These are phyloP conservation scores for Pythium biforme DNA, from an alignment of 352 stramenopile species.

Conservation along the genomic window DNA sequence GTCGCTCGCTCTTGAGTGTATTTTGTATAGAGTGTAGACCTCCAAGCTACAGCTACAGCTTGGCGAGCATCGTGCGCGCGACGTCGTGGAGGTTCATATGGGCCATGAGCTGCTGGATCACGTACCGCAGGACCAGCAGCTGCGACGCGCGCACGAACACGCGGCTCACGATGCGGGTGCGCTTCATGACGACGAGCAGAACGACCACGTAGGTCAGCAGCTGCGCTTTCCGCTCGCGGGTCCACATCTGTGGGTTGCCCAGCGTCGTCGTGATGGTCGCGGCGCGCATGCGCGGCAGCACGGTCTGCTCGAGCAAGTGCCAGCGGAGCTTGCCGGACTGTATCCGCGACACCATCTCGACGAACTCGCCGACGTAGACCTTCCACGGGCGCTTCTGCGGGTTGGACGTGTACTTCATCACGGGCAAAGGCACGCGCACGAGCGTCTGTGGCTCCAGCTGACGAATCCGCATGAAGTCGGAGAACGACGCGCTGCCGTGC, in stretches of 20 bases:
- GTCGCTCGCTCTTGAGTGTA: too few relatives aligned
- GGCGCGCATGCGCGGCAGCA: slow-evolving; percentile 50
- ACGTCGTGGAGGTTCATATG: slow-evolving; percentile 40
- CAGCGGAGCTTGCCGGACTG: slow-evolving; percentile 57
- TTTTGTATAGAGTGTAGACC: background rate
- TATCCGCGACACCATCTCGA: slow-evolving; percentile 50
- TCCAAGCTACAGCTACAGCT: slow-evolving; percentile 18
- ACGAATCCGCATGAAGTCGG: slow-evolving; percentile 63
- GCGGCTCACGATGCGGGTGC: slow-evolving; percentile 42
- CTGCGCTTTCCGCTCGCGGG: slow-evolving; percentile 43
- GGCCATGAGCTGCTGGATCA: slow-evolving; percentile 48
- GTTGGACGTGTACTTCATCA: slow-evolving; percentile 60
- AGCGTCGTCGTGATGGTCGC: slow-evolving; percentile 28
- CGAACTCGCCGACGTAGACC: slow-evolving; percentile 45
- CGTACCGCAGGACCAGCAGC: slow-evolving; percentile 56
- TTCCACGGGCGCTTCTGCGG: slow-evolving; percentile 49
- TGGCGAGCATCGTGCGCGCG: slow-evolving; percentile 27
- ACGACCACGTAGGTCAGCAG: slow-evolving; percentile 51
- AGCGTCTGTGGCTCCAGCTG: slow-evolving; percentile 42
- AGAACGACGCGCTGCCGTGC: slow-evolving; percentile 69
- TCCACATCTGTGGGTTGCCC: slow-evolving; percentile 29
- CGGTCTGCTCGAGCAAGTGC: slow-evolving; percentile 43
- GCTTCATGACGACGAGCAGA: slow-evolving; percentile 53
- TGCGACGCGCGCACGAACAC: slow-evolving; percentile 55
- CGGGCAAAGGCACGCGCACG: slow-evolving; percentile 50